Base-by-base conservation (phyloP, 2,329 filamentous ascomycete species). In the Zelopaecilomyces penicillatus region DNA sequence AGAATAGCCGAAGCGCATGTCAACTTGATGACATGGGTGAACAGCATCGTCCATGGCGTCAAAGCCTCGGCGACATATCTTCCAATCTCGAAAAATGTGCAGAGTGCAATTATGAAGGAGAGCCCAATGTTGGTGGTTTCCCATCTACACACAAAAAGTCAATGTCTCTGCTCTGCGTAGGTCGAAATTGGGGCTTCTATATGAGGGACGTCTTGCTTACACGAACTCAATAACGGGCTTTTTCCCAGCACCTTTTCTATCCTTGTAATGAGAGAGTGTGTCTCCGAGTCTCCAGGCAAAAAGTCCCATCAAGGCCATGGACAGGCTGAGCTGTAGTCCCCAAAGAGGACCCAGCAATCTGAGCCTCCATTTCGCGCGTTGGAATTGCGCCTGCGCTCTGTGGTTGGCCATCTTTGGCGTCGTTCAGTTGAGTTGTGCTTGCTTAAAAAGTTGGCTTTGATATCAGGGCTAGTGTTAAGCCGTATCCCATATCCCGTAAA, bases 31-130 rank as follows among this genome's bases (percentile, higher is more conserved):
- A 71, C 57, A 47, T 76, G 70, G 12, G 68, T 70, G 49, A 73
- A 70, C 4, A 79, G 59, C 64, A 80, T 68, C 5, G 69, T 70
- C 58, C 75, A 71, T 2, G 76, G 75, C 8, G 76, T 78, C 43
- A 80, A 57, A 1, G 69, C 66, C 56, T 78, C 73, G 30, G 67
- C 63, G 39, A 67, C 63, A 46, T 66, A 70, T 51, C 63, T 69
- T 37, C 63, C 67, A 30, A 76, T 64, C 50, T 76, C 71, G 46
- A 72, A 54, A 36, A 71, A 57, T 10, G 66, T 74, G 55, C 73
- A 66, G 30, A 70, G 31, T 5, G 75, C 66, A 1, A 69, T 66
- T 33, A 74, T 47, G 28, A 71, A 57, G 11, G 74, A 71, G 42
- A 79, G 64, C 42, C 49, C 66, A 40, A 80, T 66, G 50, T 77